A percentile compares a stretch with the other conserved stretches of the same genome.
Evolutionary conservation across 176 grass and related monocot species (phyloP).

Genomic region (Triticum monococcum): DNA sequence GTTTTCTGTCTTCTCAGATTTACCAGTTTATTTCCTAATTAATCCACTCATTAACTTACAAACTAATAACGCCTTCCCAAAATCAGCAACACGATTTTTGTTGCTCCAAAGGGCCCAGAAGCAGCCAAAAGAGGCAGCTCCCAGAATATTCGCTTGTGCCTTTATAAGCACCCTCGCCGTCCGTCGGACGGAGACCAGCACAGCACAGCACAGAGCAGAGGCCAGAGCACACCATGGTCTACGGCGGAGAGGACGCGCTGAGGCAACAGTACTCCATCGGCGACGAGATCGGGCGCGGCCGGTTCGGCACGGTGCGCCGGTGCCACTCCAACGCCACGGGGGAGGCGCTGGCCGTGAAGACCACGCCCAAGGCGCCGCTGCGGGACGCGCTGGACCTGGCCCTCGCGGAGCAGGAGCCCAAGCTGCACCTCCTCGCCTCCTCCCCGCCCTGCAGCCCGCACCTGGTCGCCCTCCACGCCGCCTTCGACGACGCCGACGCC

Average conservation of each 20-base stretch:
- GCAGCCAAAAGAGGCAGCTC: neutral
- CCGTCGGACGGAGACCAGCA: neutral
- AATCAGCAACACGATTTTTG: too few relatives aligned
- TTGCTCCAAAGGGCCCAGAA: too few relatives aligned
- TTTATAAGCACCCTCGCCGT: constrained; percentile 27
- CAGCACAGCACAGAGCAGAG: neutral
- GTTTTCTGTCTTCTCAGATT: too few relatives aligned
- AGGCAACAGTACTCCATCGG: constrained; percentile 55
- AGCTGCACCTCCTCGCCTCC: constrained; percentile 57
- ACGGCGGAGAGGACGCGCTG: constrained; percentile 26
- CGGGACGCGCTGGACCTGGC: constrained; percentile 58
- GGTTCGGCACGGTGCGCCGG: constrained; percentile 64
- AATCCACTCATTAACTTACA: neutral
- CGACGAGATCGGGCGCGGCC: constrained; percentile 70
- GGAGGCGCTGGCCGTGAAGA: constrained; percentile 55
- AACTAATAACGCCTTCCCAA: neutral
- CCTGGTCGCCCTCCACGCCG: constrained; percentile 49
- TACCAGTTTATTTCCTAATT: neutral
- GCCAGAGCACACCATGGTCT: constrained; percentile 2
- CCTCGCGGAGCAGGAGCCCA: constrained; percentile 64
- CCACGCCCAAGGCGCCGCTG: constrained; percentile 54
- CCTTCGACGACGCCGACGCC: constrained; percentile 53
- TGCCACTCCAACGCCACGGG: constrained; percentile 53
- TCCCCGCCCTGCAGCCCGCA: constrained; percentile 26
- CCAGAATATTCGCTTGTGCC: neutral